Base-by-base conservation (phyloP, 75 land plant species). In the Adiantum capillusveneris region DNA sequence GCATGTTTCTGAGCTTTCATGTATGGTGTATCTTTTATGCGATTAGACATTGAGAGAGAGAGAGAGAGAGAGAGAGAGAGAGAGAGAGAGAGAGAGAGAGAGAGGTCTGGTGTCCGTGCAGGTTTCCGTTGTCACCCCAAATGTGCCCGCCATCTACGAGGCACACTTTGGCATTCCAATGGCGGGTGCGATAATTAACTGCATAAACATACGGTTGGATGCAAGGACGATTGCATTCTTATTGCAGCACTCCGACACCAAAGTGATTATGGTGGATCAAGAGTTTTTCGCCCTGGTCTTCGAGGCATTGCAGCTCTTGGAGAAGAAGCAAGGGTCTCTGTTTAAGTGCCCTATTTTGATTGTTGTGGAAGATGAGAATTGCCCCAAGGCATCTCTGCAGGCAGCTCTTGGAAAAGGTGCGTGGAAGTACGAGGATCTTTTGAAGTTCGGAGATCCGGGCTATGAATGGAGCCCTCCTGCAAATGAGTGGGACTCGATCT, bases 111-210 rank as follows among this genome's bases (percentile, higher is more conserved):
- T 48, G 17, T 17, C 17, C 24, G 16, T 46, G 67, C 75, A 86
- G 90, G 90, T 90, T 12, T 80, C 90, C 25, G 74, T 85, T 19
- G 72, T 88, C 52, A 87, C 95, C 11, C 98, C 98, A 49, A 92
- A 92, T 34, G 63, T 85, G 27, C 98, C 98, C 1, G 95, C 85
- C 0, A 61, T 81, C 12, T 92, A 88, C 64, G 98, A 92, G 68
- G 84, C 88, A 31, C 98, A 92, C 69, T 92, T 92, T 69, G 98
- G 87, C 42, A 74, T 92, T 46, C 95, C 98, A 44, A 92, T 92
- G 98, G 65, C 90, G 25, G 89, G 90, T 26, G 80, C 86, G 24
- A 87, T 88, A 1, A 31, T 92, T 28, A 92, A 92, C 63, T 20
- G 60, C 63, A 77, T 92, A 55, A 92, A 92, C 65, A 85, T 85